Base-by-base conservation (phyloP, 2,329 filamentous ascomycete species). In the Penicillium sp. region DNA sequence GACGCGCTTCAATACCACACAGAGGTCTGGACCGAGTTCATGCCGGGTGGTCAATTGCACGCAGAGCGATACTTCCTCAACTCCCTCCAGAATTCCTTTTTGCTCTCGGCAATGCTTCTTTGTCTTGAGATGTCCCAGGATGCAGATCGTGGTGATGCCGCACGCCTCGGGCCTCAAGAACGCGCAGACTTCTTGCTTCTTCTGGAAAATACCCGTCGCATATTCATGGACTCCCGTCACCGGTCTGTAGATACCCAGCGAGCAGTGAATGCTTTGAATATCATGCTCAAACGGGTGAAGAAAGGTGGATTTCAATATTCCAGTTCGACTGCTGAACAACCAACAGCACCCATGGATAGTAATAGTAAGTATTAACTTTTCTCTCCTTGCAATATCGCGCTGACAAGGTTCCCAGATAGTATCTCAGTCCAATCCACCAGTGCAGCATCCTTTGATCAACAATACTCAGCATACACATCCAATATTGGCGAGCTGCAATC, bases 71-170 rank as follows among this genome's bases (percentile, higher is more conserved):
- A 84, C 81, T 85, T 86, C 62, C 68, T 86, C 21, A 81, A 80
- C 3, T 82, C 82, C 0, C 71, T 87, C 4, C 79, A 81, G 11
- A 78, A 84, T 50, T 83, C 86, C 65, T 87, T 84, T 50, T 72
- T 88, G 50, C 77, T 87, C 2, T 84, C 84, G 0, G 80, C 82
- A 53, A 84, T 85, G 79, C 78, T 87, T 15, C 65, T 88, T 4
- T 87, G 83, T 59, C 72, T 87, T 36, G 70, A 70, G 25, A 44
- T 71, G 13, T 69, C 65, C 1, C 65, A 66, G 39, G 61, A 63
- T n/a, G 60, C 62, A 33, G 58, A 64, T 27, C 57, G 55, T 23
- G 57, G 47, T 1, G 40, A 45, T 34, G n/a, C 43, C 10, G 34
- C 52, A 43, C 52, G 55, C 23, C 16, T 62, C 44, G 25, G 38